A percentile compares a stretch with the other conserved stretches of the same genome.
Evolutionary conservation across 1,284 basidiomycete species (phyloP).

Genomic region (Chalciporus sp.): DNA sequence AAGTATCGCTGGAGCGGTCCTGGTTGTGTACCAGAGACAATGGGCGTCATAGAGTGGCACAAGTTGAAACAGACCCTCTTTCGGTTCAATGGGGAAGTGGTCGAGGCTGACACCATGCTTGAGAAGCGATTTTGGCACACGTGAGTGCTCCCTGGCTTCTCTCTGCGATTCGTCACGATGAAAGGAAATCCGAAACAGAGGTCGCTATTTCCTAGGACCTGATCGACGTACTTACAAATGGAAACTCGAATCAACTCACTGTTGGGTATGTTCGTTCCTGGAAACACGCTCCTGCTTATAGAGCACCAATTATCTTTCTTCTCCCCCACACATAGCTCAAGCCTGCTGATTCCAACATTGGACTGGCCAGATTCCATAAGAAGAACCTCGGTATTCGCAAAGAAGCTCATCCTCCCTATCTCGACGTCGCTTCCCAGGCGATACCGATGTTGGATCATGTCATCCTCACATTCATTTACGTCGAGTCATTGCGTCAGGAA

Average conservation of each 20-base stretch:
- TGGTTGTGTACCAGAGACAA: neutral
- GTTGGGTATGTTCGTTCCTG: slow-evolving; percentile 19
- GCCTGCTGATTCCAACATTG: slow-evolving; percentile 1
- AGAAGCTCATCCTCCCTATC: slow-evolving; percentile 21
- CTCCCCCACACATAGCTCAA: slow-evolving; percentile 17
- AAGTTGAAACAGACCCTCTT: slow-evolving; percentile 1
- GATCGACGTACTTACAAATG: slow-evolving; percentile 32
- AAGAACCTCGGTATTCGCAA: slow-evolving; percentile 21
- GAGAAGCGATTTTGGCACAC: neutral
- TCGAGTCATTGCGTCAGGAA: slow-evolving; percentile 19
- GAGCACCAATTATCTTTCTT: neutral
- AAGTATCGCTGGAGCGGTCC: neutral
- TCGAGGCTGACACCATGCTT: neutral
- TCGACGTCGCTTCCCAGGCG: slow-evolving; percentile 16
- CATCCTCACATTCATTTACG: slow-evolving; percentile 26
- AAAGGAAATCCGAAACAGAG: neutral
- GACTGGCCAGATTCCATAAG: slow-evolving; percentile 23
- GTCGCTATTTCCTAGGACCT: slow-evolving; percentile 24
- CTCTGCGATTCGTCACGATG: neutral
- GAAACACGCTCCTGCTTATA: neutral
- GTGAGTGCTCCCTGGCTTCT: neutral
- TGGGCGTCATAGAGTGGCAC: slow-evolving; percentile 5
- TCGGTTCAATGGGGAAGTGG: neutral
- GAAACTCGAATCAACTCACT: slow-evolving; percentile 28
- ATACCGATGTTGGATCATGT: slow-evolving; percentile 25